These are phyloP conservation scores for Globisporangium polare DNA, from an alignment of 352 stramenopile species.

Conservation along the genomic window DNA sequence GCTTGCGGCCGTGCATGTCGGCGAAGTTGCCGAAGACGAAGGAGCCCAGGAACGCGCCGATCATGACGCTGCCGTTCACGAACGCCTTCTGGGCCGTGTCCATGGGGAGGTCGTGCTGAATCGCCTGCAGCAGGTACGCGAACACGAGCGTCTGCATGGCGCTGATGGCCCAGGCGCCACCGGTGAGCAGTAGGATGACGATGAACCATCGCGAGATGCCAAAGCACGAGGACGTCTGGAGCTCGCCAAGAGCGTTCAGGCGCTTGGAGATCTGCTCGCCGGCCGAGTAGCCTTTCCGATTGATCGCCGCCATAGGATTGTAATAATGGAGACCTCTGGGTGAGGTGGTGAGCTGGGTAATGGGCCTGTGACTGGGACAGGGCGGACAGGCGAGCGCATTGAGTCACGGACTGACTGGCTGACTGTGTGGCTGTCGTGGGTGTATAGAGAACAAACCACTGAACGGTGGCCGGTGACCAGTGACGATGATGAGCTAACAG, in stretches of 20 bases:
- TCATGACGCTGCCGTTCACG: slow-evolving; percentile 18
- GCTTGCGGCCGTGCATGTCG: slow-evolving; percentile 19
- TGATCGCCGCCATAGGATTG: slow-evolving; percentile 10
- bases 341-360: background rate
- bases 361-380: no score
- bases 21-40: slow-evolving; percentile 14
- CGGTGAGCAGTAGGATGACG: slow-evolving; percentile 15
- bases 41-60: slow-evolving; percentile 19
- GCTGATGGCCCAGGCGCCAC: slow-evolving; percentile 22
- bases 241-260: slow-evolving; percentile 1
- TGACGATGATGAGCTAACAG: background rate
- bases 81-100: slow-evolving; percentile 6
- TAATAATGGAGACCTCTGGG: no score
- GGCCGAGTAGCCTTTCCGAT: slow-evolving; percentile 3
- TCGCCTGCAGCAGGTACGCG: slow-evolving; percentile 7
- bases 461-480: background rate
- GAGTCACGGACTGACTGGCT: background rate
- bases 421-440: background rate
- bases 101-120: slow-evolving; percentile 14
- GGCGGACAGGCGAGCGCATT: background rate
- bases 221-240: background rate
- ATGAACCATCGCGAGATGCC: slow-evolving; percentile 20
- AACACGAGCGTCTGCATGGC: slow-evolving; percentile 27
- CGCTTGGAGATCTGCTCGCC: slow-evolving; percentile 12
- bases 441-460: background rate